Conservation (phyloP, 371 early-diverging fungal species). For the Circinella minor region DNA sequence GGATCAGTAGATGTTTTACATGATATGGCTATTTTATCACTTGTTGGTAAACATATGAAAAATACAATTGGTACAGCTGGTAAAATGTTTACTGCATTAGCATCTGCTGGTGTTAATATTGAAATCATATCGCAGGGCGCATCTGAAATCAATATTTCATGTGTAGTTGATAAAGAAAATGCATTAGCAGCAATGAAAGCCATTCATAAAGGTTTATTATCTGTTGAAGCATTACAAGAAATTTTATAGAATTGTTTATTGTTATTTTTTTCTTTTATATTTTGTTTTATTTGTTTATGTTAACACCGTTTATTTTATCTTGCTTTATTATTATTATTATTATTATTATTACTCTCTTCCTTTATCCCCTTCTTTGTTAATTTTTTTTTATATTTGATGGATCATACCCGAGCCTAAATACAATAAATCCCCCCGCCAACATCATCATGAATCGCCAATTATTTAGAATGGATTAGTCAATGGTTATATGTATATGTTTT, state of each 20-base stretch:
- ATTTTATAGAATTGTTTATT: slow-evolving; percentile 4
- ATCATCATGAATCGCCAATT: neutral
- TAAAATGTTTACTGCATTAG: slow-evolving; percentile 91
- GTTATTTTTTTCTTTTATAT: neutral
- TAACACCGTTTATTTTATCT: neutral
- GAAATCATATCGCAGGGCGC: slow-evolving; percentile 99
- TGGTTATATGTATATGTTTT: neutral
- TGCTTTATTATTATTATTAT: neutral
- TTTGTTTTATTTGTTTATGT: neutral
- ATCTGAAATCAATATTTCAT: slow-evolving; percentile 96
- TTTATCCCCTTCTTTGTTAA: neutral
- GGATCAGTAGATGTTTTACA: slow-evolving; percentile 78
- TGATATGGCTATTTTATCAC: slow-evolving; percentile 93
- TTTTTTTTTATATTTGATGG: slow-evolving; percentile 4
- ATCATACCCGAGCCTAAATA: slow-evolving; percentile 11
- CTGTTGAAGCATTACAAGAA: slow-evolving; percentile 11
- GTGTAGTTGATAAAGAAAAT: slow-evolving; percentile 81
- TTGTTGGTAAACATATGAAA: slow-evolving; percentile 96
- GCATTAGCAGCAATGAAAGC: slow-evolving; percentile 83
- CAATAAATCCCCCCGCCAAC: neutral
- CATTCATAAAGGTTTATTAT: slow-evolving; percentile 79
- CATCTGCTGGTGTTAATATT: slow-evolving; percentile 89
- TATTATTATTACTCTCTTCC: neutral
- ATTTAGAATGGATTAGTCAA: no score
- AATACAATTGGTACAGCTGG: slow-evolving; percentile 94